Evolutionary conservation across 2,329 filamentous ascomycete species (phyloP).

Genomic region (Sphaerulina vaccinii): DNA sequence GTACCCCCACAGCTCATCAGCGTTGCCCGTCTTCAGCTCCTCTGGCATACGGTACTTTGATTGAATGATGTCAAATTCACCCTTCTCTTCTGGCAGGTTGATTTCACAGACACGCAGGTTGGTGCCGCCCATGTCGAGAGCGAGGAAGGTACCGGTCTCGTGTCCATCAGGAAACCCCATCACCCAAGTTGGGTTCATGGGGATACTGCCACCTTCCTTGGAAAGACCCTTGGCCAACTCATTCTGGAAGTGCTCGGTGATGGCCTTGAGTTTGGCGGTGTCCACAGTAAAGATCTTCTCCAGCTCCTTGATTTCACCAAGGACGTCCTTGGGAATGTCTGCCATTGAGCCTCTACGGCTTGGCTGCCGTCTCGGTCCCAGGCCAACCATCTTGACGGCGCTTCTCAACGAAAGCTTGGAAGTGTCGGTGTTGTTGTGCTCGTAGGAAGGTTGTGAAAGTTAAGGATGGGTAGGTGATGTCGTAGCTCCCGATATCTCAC

Average conservation of each 20-base stretch:
- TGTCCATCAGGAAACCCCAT: conserved; percentile 84
- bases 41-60: conserved; percentile 95
- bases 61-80: conserved; percentile 91
- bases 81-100: conserved; percentile 79
- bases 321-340: conserved; percentile 82
- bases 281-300: conserved; percentile 83
- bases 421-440: background rate
- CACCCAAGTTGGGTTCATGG: conserved; percentile 98
- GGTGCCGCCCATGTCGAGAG: conserved; percentile 93
- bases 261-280: conserved; percentile 76
- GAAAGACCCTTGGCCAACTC: conserved; percentile 88
- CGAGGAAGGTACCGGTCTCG: conserved; percentile 83
- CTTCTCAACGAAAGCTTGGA: conserved; percentile 10
- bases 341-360: conserved; percentile 82
- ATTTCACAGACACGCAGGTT: conserved; percentile 95
- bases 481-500: background rate
- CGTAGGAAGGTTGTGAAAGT: background rate
- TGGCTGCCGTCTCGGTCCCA: conserved; percentile 63
- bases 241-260: conserved; percentile 83
- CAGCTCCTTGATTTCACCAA: conserved; percentile 75
- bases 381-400: conserved; percentile 59
- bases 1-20: conserved; percentile 90
- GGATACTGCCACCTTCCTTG: conserved; percentile 88
- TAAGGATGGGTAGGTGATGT: conserved; percentile 1
- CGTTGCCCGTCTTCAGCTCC: conserved; percentile 80